A percentile compares a stretch with the other conserved stretches of the same genome.
These are phyloP conservation scores for Oenanthe sinensis DNA, from an alignment of 129 eudicot species.

Conservation along the genomic window DNA sequence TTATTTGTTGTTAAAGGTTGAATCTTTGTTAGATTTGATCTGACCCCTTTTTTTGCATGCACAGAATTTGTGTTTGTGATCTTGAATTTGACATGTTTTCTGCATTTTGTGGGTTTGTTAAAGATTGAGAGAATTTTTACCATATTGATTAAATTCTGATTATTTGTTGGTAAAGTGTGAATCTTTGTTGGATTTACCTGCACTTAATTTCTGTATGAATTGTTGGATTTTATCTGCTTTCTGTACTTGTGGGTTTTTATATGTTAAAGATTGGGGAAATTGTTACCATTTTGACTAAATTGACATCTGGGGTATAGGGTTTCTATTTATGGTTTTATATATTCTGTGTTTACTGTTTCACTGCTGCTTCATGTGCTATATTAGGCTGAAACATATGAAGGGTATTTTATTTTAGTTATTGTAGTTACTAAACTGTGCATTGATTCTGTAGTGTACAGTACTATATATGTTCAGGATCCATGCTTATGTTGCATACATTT, in stretches of 20 bases:
- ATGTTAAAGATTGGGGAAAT: neutral
- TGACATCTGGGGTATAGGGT: neutral
- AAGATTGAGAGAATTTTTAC: neutral
- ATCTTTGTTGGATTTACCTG: conserved; percentile 1
- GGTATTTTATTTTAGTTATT: neutral
- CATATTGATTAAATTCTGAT: neutral
- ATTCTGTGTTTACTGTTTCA: neutral
- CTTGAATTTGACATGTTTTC: neutral
- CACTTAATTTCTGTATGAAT: neutral
- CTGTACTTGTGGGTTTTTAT: neutral
- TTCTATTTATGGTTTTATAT: neutral
- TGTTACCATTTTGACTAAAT: neutral
- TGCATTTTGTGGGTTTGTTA: neutral
- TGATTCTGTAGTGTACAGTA: neutral
- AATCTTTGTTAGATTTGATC: neutral
- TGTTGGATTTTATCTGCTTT: neutral
- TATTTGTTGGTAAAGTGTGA: neutral
- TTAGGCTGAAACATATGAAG: neutral
- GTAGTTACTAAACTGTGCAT: neutral
- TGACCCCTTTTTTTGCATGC: neutral
- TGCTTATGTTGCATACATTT: neutral
- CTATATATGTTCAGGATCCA: neutral
- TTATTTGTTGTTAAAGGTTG: neutral
- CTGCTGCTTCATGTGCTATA: neutral
- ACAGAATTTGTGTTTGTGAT: no score